These are phyloP conservation scores for Trametopsis cervina DNA, from an alignment of 768 basidiomycete genomes.

Conservation along the genomic window DNA sequence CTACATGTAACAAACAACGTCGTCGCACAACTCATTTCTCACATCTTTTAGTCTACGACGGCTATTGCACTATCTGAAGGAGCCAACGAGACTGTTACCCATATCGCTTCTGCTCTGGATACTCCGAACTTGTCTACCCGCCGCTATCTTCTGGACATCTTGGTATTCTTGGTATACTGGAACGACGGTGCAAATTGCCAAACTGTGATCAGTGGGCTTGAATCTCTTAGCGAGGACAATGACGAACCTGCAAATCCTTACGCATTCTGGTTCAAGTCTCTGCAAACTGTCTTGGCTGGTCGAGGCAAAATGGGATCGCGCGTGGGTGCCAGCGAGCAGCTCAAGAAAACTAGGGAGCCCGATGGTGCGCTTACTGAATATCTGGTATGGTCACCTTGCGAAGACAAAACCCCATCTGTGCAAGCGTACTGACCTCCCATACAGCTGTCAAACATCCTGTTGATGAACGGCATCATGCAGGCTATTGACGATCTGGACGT, in stretches of 20 bases:
- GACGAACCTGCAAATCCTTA: conserved; percentile 52
- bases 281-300: conserved; percentile 70
- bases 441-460: conserved; percentile 63
- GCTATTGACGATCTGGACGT: conserved; percentile 73
- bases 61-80: conserved; percentile 68
- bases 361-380: conserved; percentile 77
- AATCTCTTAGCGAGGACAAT: conserved; percentile 64
- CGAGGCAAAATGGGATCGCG: conserved; percentile 91
- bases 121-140: conserved; percentile 75
- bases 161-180: conserved; percentile 67
- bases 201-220: conserved; percentile 70
- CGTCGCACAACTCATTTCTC: conserved; percentile 14
- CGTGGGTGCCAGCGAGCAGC: conserved; percentile 90
- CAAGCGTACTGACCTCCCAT: background rate
- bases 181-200: conserved; percentile 52
- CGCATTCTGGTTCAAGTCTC: conserved; percentile 83
- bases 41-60: conserved; percentile 46
- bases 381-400: conserved; percentile 50
- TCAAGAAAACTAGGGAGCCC: conserved; percentile 50
- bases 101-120: conserved; percentile 77
- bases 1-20: conserved; percentile 6
- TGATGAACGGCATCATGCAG: conserved; percentile 63
- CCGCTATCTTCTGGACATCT: conserved; percentile 69
- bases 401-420: no score
- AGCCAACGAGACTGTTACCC: conserved; percentile 51